Conservation (phyloP, 768 basidiomycete genomes). For the Trametopsis cervina region DNA sequence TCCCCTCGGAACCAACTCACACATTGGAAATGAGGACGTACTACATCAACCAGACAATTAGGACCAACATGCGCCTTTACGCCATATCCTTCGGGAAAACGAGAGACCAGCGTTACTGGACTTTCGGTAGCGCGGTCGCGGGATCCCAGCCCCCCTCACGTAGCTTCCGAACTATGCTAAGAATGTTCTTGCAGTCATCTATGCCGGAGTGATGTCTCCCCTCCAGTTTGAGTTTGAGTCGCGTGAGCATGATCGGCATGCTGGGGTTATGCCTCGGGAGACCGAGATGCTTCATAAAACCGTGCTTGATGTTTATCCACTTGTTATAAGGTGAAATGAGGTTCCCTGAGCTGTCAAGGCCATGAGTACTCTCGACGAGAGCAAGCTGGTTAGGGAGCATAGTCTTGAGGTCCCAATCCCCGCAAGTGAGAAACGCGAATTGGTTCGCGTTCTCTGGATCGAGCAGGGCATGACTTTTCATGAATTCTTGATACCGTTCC, state of each 20-base stretch:
- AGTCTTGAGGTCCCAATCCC: slow-evolving; percentile 25
- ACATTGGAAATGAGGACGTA: background rate
- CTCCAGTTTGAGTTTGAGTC: slow-evolving; percentile 19
- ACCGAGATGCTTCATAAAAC: slow-evolving; percentile 15
- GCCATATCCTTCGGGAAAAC: background rate
- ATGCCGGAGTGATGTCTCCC: slow-evolving; percentile 26
- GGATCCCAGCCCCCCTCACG: slow-evolving; percentile 22
- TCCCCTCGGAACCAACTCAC: background rate
- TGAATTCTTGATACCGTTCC: slow-evolving; percentile 21
- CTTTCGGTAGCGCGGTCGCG: background rate
- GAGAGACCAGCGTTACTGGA: background rate
- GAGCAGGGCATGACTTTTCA: slow-evolving; percentile 12
- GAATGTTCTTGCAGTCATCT: slow-evolving; percentile 26
- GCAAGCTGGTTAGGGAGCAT: slow-evolving; percentile 25
- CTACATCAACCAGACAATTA: background rate
- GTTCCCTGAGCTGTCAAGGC: slow-evolving; percentile 10
- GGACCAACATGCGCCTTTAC: background rate
- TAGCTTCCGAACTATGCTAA: slow-evolving; percentile 21
- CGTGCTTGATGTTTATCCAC: slow-evolving; percentile 24
- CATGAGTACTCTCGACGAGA: slow-evolving; percentile 12
- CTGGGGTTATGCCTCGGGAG: slow-evolving; percentile 13
- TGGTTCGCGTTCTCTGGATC: slow-evolving; percentile 13
- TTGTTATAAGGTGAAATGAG: slow-evolving; percentile 18
- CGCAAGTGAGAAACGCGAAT: slow-evolving; percentile 22
- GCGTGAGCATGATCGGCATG: slow-evolving; percentile 21